Percentiles rank a stretch among this genome's conserved stretches.
Conservation (phyloP, 2,329 filamentous ascomycete species). For the Cladophialophora chaetospira region DNA sequence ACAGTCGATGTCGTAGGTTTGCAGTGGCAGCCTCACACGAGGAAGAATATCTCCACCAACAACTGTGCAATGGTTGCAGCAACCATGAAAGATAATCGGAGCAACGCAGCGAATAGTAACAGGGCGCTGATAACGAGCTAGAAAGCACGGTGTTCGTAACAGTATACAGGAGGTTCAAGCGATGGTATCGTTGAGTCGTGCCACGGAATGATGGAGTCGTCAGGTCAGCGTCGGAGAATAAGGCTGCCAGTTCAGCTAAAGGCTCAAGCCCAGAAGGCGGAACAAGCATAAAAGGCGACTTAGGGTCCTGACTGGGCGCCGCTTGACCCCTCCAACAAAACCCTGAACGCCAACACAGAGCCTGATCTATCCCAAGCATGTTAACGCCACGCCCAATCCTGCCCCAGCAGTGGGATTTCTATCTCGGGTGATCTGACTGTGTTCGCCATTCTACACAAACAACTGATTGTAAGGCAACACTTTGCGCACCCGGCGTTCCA, state of each 20-base stretch:
- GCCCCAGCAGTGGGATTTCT: no score
- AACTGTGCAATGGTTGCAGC: constrained; percentile 2
- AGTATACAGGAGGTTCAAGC: not conserved
- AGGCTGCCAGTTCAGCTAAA: no score
- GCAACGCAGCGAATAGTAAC: not conserved
- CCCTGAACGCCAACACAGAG: not conserved
- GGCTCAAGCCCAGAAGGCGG: no score
- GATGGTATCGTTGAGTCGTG: constrained; percentile 12
- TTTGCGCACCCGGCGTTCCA: no score
- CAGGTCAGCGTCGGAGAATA: constrained; percentile 9
- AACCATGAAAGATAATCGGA: not conserved
- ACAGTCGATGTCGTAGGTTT: no score
- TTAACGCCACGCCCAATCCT: no score
- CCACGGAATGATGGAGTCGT: constrained; percentile 15
- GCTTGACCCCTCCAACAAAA: not conserved
- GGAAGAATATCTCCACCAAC: constrained; percentile 2
- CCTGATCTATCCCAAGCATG: no score
- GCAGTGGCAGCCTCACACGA: constrained; percentile 16
- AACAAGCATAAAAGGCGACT: not conserved
- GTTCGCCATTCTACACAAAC: no score
- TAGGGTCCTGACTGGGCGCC: not conserved
- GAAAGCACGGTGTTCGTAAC: not conserved
- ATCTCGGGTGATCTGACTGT: no score
- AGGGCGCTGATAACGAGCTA: constrained; percentile 5
- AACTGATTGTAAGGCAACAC: no score